These are phyloP conservation scores for Schizonepeta tenuifolia DNA, from an alignment of 257 asterid genomes.

Conservation along the genomic window DNA sequence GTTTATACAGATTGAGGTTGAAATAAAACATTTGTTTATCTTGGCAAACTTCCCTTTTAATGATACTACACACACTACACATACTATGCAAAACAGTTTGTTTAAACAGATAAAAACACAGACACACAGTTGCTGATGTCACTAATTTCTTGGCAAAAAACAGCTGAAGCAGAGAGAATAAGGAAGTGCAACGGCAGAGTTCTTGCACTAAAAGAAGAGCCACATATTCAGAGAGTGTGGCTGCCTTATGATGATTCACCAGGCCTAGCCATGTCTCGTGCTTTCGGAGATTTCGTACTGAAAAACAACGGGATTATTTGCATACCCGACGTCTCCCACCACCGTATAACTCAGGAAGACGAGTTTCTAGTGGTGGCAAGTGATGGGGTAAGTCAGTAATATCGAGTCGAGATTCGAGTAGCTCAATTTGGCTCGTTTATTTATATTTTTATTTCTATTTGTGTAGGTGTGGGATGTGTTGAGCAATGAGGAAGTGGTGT, in stretches of 20 bases:
- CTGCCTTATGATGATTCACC: conserved; percentile 74
- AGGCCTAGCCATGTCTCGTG: conserved; percentile 91
- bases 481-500: conserved; percentile 59
- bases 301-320: conserved; percentile 72
- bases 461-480: conserved; percentile 89
- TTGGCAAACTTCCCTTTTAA: background rate
- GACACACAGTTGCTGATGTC: background rate
- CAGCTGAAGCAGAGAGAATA: conserved; percentile 88
- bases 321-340: conserved; percentile 65
- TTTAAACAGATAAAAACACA: background rate
- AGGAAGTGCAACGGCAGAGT: conserved; percentile 73
- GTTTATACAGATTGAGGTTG: background rate
- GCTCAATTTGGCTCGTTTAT: too few relatives aligned
- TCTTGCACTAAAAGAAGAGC: conserved; percentile 63
- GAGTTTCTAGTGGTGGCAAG: conserved; percentile 76
- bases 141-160: background rate
- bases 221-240: conserved; percentile 80
- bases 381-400: conserved; percentile 63
- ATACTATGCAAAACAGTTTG: background rate
- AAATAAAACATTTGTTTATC: too few relatives aligned
- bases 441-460: background rate
- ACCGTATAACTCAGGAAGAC: conserved; percentile 57
- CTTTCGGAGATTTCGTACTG: conserved; percentile 78
- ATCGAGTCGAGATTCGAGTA: background rate
- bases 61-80: background rate